Base-by-base conservation (phyloP, 139 green algal species). In the Nannochloris sp. region DNA sequence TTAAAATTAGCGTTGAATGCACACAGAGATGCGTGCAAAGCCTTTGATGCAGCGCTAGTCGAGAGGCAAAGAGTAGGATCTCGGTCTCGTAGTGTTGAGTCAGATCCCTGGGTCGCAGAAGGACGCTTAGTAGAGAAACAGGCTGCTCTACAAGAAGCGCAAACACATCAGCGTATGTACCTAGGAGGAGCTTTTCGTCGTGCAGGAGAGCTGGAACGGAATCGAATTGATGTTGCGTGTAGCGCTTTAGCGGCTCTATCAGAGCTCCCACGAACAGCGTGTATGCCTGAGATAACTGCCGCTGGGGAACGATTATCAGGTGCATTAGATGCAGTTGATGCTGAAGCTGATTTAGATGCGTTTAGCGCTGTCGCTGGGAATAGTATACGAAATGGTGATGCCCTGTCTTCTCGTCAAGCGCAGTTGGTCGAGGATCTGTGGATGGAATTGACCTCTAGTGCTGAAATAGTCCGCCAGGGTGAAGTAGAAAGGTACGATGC, bases 401-500 rank as follows among this genome's bases (percentile, higher is more conserved):
- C 61, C 10, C 72, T 91, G 15, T 80, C 78, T 0, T 62, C 51
- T 14, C 73, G 77, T 14, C 85, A 92, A 67, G 60, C 69, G 2
- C 66, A 86, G 33, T 65, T 64, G 0, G 51, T 91, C 39, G 70
- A 78, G 25, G 31, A 48, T 5, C 73, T 85, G 2, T 76, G 63
- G 8, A 55, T 76, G 33, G 81, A 91, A 67, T 76, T 91, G 46
- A 77, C 87, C 53, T 79, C 63, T 57, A 86, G 74, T 56, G 75
- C 78, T 4, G 84, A 92, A 55, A 90, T 89, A 42, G 44, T 83
- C n/a, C 62, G 73, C 55, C 75, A 67, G n/a, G 85, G 85, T 4
- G 56, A 63, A 15, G 83, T 92, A 72, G 68, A 87, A 39, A 54
- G 72, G 1, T 83, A 71, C 71, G 62, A 85, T 25, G 14, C 63